A percentile compares a stretch with the other conserved stretches of the same genome.
phyloP scores from a whole-genome alignment of 1,284 basidiomycete species.

The Anthracocystis panici-leucophaei region DNA sequence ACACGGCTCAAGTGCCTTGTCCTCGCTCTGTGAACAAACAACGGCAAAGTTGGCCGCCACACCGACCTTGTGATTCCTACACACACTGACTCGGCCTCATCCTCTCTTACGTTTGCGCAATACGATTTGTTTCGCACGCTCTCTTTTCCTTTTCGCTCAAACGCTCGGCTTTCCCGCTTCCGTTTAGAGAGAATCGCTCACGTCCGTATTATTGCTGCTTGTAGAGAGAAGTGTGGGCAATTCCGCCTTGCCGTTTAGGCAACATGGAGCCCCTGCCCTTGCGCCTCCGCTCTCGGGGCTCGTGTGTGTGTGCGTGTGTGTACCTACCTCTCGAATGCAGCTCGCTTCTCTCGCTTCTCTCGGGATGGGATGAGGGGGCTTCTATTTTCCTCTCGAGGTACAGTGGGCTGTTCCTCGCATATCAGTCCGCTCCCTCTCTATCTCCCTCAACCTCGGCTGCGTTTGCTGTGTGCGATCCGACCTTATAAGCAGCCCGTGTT shows the following conservation, averaged over 20 bases:
- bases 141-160: too few relatives aligned
- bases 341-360: constrained; percentile 45
- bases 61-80: too few relatives aligned
- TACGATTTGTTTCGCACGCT: too few relatives aligned
- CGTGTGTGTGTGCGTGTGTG: constrained; percentile 10
- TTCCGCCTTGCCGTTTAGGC: background rate
- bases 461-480: background rate
- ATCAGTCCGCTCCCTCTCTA: background rate
- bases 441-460: background rate
- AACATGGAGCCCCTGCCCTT: background rate
- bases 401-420: constrained; percentile 5
- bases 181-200: background rate
- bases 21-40: too few relatives aligned
- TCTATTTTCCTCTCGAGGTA: constrained; percentile 27
- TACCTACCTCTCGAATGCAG: constrained; percentile 22
- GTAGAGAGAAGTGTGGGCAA: background rate
- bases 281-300: background rate
- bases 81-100: too few relatives aligned
- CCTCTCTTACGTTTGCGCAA: too few relatives aligned
- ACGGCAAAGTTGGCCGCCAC: too few relatives aligned
- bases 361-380: constrained; percentile 5
- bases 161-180: constrained; percentile 6
- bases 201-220: background rate
- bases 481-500: constrained; percentile 4
- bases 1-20: too few relatives aligned